Evolutionary conservation across 2,329 filamentous ascomycete species (phyloP).

Genomic region (Ceratocystis harringtonii): DNA sequence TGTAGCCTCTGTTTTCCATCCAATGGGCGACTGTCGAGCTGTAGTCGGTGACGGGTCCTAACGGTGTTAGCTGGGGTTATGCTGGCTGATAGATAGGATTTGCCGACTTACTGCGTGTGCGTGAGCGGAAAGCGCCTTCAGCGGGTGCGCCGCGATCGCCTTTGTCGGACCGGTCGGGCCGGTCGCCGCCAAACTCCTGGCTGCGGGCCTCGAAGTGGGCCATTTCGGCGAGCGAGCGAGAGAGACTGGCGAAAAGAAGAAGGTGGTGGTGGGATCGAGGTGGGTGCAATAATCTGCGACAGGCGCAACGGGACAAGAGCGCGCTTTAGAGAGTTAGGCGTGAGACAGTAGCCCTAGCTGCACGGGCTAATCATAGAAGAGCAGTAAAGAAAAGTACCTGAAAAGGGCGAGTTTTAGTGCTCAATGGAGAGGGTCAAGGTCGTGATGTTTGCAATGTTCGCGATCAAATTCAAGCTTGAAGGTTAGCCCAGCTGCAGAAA

Average conservation of each 20-base stretch:
- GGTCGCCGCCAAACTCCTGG: slow-evolving; percentile 28
- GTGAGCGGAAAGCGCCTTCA: slow-evolving; percentile 29
- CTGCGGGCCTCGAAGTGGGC: slow-evolving; percentile 38
- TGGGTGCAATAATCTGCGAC: not conserved
- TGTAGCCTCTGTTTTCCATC: slow-evolving; percentile 60
- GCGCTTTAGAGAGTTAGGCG: too few relatives aligned
- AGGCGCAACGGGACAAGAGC: too few relatives aligned
- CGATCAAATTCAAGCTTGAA: not conserved
- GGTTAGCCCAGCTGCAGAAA: not conserved
- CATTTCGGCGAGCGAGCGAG: slow-evolving; percentile 26
- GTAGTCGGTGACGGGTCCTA: slow-evolving; percentile 87
- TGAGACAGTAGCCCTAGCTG: too few relatives aligned
- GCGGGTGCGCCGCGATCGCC: slow-evolving; percentile 15
- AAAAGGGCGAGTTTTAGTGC: too few relatives aligned
- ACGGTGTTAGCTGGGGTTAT: slow-evolving; percentile 2
- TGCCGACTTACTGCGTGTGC: slow-evolving; percentile 35
- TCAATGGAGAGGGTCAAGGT: not conserved
- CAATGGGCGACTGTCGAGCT: slow-evolving; percentile 79
- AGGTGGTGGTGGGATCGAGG: not conserved
- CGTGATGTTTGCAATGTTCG: not conserved
- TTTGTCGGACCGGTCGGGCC: not conserved
- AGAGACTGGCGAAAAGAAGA: not conserved
- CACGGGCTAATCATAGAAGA: too few relatives aligned
- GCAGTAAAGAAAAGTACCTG: too few relatives aligned
- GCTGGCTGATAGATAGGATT: not conserved